A percentile compares a stretch with the other conserved stretches of the same genome.
Evolutionary conservation across 495 filamentous ascomycete genomes (phyloP).

Genomic region (Friedmanniomyces endolithicus): DNA sequence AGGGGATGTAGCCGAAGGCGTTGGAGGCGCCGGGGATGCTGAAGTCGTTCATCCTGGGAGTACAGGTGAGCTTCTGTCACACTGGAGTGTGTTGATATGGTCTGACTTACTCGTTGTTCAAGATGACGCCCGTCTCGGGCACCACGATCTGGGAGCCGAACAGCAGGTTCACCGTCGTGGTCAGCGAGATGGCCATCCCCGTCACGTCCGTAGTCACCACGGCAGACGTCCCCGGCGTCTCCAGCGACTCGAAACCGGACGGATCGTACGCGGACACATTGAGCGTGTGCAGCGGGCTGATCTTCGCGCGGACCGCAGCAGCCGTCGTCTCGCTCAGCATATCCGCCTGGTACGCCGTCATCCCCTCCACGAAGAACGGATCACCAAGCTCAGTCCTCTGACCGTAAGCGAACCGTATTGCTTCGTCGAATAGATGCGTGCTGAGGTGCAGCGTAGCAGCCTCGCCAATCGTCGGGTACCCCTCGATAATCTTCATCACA

Average conservation of each 20-base stretch:
- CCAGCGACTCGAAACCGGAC: slow-evolving; percentile 20
- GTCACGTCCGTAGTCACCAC: slow-evolving; percentile 16
- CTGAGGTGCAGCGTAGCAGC: slow-evolving; percentile 45
- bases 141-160: slow-evolving; percentile 71
- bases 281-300: slow-evolving; percentile 55
- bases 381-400: slow-evolving; percentile 62
- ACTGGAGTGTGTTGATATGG: not conserved
- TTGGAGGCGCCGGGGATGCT: slow-evolving; percentile 64
- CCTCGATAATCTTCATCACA: slow-evolving; percentile 65
- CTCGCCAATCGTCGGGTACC: slow-evolving; percentile 49
- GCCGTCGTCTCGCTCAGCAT: slow-evolving; percentile 54
- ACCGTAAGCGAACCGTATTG: slow-evolving; percentile 77
- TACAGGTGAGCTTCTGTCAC: not conserved
- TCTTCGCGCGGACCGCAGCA: slow-evolving; percentile 45
- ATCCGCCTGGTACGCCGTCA: slow-evolving; percentile 48
- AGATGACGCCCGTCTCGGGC: slow-evolving; percentile 70
- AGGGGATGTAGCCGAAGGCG: slow-evolving; percentile 71
- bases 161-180: slow-evolving; percentile 66
- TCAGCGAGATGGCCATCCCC: slow-evolving; percentile 20
- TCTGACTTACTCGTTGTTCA: slow-evolving; percentile 60
- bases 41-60: slow-evolving; percentile 61
- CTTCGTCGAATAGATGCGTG: slow-evolving; percentile 72
- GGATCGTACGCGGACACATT: slow-evolving; percentile 28
- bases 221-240: slow-evolving; percentile 22
- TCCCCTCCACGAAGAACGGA: slow-evolving; percentile 53